Conservation (phyloP, 345 rosid genomes). For the Ceriops decandra region DNA sequence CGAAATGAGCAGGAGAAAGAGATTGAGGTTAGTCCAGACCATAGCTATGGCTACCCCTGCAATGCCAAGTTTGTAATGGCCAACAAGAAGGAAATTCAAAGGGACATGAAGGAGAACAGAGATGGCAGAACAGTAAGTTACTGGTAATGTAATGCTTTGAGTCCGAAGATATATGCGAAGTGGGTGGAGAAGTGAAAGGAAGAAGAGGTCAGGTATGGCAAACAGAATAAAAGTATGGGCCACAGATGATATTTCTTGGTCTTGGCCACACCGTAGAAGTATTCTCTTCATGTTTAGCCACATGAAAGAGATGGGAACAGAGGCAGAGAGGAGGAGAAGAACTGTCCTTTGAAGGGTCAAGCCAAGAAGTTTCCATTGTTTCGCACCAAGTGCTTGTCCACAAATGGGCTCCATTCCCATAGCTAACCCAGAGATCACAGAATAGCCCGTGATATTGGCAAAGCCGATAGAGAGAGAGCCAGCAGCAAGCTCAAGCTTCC, state of each 20-base stretch:
- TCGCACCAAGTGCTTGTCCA: conserved; percentile 95
- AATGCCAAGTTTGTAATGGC: conserved; percentile 72
- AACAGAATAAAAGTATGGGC: conserved; percentile 75
- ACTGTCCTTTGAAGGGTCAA: conserved; percentile 89
- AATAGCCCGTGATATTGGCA: conserved; percentile 97
- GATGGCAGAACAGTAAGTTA: conserved; percentile 80
- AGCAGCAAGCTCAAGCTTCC: conserved; percentile 90
- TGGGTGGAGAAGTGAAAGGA: conserved; percentile 91
- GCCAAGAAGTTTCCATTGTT: conserved; percentile 82
- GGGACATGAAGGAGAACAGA: conserved; percentile 84
- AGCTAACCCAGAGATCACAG: conserved; percentile 93
- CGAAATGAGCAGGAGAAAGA: conserved; percentile 58
- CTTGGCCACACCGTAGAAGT: conserved; percentile 84
- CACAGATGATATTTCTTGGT: conserved; percentile 58
- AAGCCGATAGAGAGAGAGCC: conserved; percentile 94
- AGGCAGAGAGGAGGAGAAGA: conserved; percentile 78
- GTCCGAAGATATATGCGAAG: conserved; percentile 81
- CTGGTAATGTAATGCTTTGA: conserved; percentile 80
- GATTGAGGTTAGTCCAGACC: conserved; percentile 85
- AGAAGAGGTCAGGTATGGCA: conserved; percentile 83
- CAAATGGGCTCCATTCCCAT: conserved; percentile 99
- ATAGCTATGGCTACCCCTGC: conserved; percentile 85
- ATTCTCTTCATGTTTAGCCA: conserved; percentile 76
- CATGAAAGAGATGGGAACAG: conserved; percentile 75
- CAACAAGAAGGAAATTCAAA: conserved; percentile 68